Base-by-base conservation (phyloP, 225 moss, liverwort and hornwort genomes). In the Climacium dendroides region DNA sequence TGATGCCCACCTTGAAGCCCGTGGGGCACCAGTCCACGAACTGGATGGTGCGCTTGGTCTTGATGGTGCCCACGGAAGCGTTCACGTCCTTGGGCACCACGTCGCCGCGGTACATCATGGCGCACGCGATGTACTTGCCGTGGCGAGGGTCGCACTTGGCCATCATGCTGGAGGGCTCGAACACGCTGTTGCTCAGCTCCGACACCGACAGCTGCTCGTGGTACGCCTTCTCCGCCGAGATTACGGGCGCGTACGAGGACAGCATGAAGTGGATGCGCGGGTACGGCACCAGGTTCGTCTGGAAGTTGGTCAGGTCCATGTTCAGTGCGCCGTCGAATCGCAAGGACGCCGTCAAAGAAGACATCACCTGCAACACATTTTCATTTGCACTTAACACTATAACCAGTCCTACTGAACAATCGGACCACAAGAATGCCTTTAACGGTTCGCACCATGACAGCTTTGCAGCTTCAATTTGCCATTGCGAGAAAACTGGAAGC, bases 181-280 rank as follows among this genome's bases (percentile, higher is more conserved):
- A 96, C 47, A 90, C 92, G 85, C 94, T 94, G 85, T 96, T 96
- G 61, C 90, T 93, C 73, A 96, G 92, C 87, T 96, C 94, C 9
- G 91, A 89, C 62, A 94, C 94, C 13, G 93, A 96, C 12, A 94
- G 91, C 87, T 96, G 93, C 91, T 94, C 93, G 74, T 93, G 95
- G 89, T 95, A 95, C 15, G 94, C 94, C 86, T 95, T 95, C 88
- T 95, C 95, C 5, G 94, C 93, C 7, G 95, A 94, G 74, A 96
- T 92, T 50, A 96, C 93, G 1, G 94, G 94, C 32, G 94, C 95
- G 82, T 96, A 94, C 11, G 94, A 94, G 11, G 94, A 96, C 32
- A 96, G 77, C 95, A 96, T 96, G 82, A 96, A 96, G 87, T 94
- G 94, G 52, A 96, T 94, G 28, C 94, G 88, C 41, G 94, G 95